These are phyloP conservation scores for Ophiostoma quercus DNA, from an alignment of 2,329 filamentous ascomycete genomes.

Conservation along the genomic window DNA sequence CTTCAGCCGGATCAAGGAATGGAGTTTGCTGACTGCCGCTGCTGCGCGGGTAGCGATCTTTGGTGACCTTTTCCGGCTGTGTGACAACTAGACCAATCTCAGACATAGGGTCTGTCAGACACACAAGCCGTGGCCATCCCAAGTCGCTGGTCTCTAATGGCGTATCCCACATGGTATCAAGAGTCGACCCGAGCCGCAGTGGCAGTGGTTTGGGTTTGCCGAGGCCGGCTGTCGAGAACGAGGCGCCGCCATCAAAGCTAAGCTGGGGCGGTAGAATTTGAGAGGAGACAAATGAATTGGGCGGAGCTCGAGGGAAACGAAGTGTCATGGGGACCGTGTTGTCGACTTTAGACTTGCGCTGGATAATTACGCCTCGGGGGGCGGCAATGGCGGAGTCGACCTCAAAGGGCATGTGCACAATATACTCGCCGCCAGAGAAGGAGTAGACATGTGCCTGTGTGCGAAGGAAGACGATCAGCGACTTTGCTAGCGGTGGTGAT, in stretches of 20 bases:
- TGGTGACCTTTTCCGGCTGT: constrained; percentile 41
- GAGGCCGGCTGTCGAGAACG: constrained; percentile 54
- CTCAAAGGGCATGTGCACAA: constrained; percentile 91
- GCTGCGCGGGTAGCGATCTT: constrained; percentile 37
- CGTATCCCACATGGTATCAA: constrained; percentile 55
- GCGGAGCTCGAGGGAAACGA: constrained; percentile 59
- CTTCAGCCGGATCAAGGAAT: constrained; percentile 70
- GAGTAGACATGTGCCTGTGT: constrained; percentile 93
- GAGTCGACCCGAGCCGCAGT: constrained; percentile 47
- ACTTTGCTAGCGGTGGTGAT: constrained; percentile 47
- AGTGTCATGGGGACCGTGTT: constrained; percentile 48
- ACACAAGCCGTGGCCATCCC: constrained; percentile 71
- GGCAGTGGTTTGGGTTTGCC: constrained; percentile 52
- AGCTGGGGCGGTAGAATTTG: constrained; percentile 49
- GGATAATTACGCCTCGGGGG: constrained; percentile 76
- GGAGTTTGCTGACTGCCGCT: constrained; percentile 40
- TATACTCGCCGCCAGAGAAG: constrained; percentile 77
- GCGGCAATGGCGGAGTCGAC: constrained; percentile 81
- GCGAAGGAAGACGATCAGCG: constrained; percentile 84
- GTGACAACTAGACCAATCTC: constrained; percentile 80
- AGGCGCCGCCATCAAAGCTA: constrained; percentile 34
- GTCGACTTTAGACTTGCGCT: constrained; percentile 63
- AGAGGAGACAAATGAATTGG: constrained; percentile 76
- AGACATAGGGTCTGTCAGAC: constrained; percentile 76
- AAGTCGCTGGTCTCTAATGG: constrained; percentile 49